These are phyloP conservation scores for Candida manassasensis DNA, from an alignment of 805 yeast genomes.

Conservation along the genomic window DNA sequence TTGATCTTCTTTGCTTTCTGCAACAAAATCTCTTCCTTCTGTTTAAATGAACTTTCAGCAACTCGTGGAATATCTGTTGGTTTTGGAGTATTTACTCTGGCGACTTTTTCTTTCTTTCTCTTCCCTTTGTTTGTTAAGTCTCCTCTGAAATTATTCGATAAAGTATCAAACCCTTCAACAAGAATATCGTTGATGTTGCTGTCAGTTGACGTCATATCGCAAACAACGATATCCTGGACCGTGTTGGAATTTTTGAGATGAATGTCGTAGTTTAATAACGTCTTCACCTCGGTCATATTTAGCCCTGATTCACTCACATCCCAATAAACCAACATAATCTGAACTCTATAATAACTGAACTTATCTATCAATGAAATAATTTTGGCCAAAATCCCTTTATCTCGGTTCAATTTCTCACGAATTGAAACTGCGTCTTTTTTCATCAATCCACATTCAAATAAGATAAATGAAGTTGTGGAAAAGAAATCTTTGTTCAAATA, in stretches of 20 bases:
- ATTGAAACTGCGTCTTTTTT: slow-evolving; percentile 12
- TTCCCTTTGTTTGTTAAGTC: slow-evolving; percentile 27
- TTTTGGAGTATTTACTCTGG: slow-evolving; percentile 3
- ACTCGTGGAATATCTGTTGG: slow-evolving; percentile 1
- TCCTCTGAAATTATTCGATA: slow-evolving; percentile 23
- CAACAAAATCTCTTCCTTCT: slow-evolving; percentile 21
- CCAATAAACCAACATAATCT: slow-evolving; percentile 42
- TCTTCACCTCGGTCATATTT: slow-evolving; percentile 11
- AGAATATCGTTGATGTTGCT: slow-evolving; percentile 23
- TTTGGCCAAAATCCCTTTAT: slow-evolving; percentile 30
- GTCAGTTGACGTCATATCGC: slow-evolving; percentile 30
- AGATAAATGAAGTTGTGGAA: slow-evolving; percentile 35
- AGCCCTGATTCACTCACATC: slow-evolving; percentile 21
- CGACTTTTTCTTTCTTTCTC: slow-evolving; percentile 15
- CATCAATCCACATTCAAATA: slow-evolving; percentile 50
- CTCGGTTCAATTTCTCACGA: slow-evolving; percentile 32
- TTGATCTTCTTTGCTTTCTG: slow-evolving; percentile 24
- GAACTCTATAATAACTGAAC: slow-evolving; percentile 34
- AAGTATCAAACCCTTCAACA: slow-evolving; percentile 16
- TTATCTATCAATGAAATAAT: slow-evolving; percentile 29
- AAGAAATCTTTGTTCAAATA: slow-evolving; percentile 35
- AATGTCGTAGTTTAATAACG: slow-evolving; percentile 13
- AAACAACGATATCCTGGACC: slow-evolving; percentile 20
- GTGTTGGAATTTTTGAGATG: slow-evolving; percentile 8
- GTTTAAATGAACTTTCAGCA: slow-evolving; percentile 14